Percentiles rank a stretch among this genome's conserved stretches.
phyloP scores from a whole-genome alignment of 1,284 basidiomycete species.

The Entoloma clypeatum region DNA sequence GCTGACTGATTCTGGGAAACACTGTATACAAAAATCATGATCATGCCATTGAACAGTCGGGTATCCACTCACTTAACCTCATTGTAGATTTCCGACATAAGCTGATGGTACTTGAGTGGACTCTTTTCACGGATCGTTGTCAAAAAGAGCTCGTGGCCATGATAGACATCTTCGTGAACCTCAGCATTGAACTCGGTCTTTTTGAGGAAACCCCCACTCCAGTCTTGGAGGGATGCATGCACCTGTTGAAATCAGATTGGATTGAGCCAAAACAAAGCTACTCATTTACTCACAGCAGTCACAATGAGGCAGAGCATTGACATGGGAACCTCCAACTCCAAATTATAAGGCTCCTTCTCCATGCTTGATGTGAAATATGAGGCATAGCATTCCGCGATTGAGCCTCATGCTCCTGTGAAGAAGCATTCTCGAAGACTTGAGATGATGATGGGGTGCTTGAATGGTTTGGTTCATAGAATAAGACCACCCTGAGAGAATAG shows the following conservation, averaged over 20 bases:
- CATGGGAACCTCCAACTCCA: slow-evolving; percentile 10
- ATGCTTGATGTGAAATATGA: slow-evolving; percentile 9
- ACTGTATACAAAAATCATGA: not conserved
- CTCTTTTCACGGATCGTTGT: slow-evolving; percentile 6
- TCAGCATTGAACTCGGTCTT: slow-evolving; percentile 16
- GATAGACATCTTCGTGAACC: slow-evolving; percentile 12
- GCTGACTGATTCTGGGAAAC: not conserved
- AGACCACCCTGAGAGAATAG: slow-evolving; percentile 1
- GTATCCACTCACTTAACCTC: slow-evolving; percentile 9
- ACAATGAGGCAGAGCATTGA: slow-evolving; percentile 9
- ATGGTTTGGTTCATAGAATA: slow-evolving; percentile 8
- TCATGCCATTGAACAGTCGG: not conserved
- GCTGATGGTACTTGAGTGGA: slow-evolving; percentile 8
- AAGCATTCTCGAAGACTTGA: slow-evolving; percentile 8
- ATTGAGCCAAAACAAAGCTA: not conserved
- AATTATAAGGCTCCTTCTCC: not conserved
- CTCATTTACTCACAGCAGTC: slow-evolving; percentile 2
- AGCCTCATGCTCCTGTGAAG: slow-evolving; percentile 4
- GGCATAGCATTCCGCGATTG: slow-evolving; percentile 1
- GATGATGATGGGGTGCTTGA: slow-evolving; percentile 12
- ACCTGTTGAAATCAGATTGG: slow-evolving; percentile 3
- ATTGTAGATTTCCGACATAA: slow-evolving; percentile 15
- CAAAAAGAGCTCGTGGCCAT: slow-evolving; percentile 8
- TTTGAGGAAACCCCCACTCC: slow-evolving; percentile 8
- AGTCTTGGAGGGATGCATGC: slow-evolving; percentile 13